These are phyloP conservation scores for Nemania diffusa DNA, from an alignment of 2,329 filamentous ascomycete genomes.

Conservation along the genomic window DNA sequence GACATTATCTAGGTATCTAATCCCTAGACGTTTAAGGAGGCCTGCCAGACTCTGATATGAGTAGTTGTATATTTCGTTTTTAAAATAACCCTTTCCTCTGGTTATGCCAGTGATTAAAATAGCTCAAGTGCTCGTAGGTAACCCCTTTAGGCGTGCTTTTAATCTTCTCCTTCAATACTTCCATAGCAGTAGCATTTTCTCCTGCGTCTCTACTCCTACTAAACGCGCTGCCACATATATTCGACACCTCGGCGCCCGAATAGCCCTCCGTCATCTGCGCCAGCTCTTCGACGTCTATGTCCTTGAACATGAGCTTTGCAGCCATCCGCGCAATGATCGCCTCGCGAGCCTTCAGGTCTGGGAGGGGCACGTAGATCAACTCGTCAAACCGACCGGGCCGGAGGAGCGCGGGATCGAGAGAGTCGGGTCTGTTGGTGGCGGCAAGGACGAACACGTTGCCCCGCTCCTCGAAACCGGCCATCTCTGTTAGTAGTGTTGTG, in stretches of 20 bases:
- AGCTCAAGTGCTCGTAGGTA: constrained; percentile 30
- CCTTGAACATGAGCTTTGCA: constrained; percentile 67
- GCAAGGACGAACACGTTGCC: constrained; percentile 87
- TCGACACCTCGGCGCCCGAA: constrained; percentile 83
- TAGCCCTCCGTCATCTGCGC: constrained; percentile 77
- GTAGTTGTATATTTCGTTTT: not conserved
- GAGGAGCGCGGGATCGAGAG: constrained; percentile 85
- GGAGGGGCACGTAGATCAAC: constrained; percentile 86
- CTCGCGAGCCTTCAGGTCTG: constrained; percentile 75
- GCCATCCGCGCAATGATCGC: constrained; percentile 80
- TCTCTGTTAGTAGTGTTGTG: constrained; percentile 89
- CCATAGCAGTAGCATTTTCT: constrained; percentile 32
- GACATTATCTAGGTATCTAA: no score
- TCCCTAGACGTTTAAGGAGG: no score
- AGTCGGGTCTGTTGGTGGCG: constrained; percentile 89
- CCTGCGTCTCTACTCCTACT: constrained; percentile 45
- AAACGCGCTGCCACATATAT: constrained; percentile 60
- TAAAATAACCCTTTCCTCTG: constrained; percentile 34
- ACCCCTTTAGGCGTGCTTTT: constrained; percentile 33
- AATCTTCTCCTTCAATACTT: constrained; percentile 35
- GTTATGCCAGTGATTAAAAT: constrained; percentile 37
- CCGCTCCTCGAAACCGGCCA: constrained; percentile 91
- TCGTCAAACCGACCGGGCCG: constrained; percentile 87
- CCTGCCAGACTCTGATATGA: not conserved
- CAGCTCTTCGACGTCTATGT: constrained; percentile 73